These are phyloP conservation scores for Citrullus mucosospermus DNA, from an alignment of 306 rosid species.

Conservation along the genomic window DNA sequence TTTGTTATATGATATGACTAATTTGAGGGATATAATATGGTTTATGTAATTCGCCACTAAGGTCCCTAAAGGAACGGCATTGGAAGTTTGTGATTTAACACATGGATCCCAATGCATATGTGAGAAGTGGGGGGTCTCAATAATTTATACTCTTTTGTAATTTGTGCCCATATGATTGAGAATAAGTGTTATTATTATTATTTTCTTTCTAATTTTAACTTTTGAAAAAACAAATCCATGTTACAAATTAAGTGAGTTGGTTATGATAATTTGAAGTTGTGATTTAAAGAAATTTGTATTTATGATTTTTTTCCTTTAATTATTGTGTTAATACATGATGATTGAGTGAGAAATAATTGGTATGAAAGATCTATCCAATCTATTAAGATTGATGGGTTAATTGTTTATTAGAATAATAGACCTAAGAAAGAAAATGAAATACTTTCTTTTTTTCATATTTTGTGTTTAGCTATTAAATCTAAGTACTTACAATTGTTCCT, in stretches of 20 bases:
- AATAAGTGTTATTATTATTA: conserved; percentile 13
- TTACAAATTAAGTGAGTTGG: not conserved
- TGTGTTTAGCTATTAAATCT: not conserved
- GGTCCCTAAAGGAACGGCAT: not conserved
- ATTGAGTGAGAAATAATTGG: not conserved
- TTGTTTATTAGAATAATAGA: not conserved
- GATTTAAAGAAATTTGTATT: not conserved
- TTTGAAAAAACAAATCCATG: too few species aligned
- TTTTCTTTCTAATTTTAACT: too few species aligned
- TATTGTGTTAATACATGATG: not conserved
- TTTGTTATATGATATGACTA: not conserved
- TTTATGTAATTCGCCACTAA: conserved; percentile 4
- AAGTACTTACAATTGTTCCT: not conserved
- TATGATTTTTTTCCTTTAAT: not conserved
- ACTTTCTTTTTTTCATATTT: not conserved
- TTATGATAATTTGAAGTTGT: not conserved
- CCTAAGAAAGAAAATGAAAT: not conserved
- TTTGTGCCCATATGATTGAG: conserved; percentile 16
- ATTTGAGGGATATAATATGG: not conserved
- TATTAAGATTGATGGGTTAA: not conserved
- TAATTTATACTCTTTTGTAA: not conserved
- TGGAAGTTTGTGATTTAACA: conserved; percentile 12
- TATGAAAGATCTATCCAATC: not conserved
- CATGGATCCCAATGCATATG: conserved; percentile 6
- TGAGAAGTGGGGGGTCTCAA: conserved; percentile 3